Evolutionary conservation across 768 basidiomycete genomes (phyloP).

Genomic region (Auricularia cornea): DNA sequence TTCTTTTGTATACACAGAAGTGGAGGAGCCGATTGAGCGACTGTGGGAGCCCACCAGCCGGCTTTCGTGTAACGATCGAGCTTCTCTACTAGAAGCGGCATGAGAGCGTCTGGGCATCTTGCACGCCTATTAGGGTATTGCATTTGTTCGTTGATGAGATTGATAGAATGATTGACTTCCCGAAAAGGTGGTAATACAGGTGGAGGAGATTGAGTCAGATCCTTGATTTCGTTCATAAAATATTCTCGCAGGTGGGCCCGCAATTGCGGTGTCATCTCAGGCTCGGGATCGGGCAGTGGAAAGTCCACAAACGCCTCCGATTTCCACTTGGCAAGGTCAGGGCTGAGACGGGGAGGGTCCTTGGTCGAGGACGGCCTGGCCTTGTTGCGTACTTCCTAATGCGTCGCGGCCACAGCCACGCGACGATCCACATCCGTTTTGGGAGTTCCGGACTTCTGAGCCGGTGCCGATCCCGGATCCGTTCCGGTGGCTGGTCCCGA

Average conservation of each 20-base stretch:
- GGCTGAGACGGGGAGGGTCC: slow-evolving; percentile 3
- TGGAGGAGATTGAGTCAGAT: slow-evolving; percentile 8
- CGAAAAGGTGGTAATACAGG: slow-evolving; percentile 27
- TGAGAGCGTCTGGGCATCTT: slow-evolving; percentile 23
- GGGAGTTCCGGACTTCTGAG: too few relatives aligned
- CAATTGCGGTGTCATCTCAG: not conserved
- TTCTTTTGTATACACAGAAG: slow-evolving; percentile 28
- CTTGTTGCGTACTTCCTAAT: too few relatives aligned
- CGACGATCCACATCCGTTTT: too few relatives aligned
- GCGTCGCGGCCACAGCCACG: too few relatives aligned
- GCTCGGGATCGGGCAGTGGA: slow-evolving; percentile 5
- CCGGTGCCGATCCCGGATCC: too few relatives aligned
- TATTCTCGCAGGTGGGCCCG: not conserved
- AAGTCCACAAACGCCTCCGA: slow-evolving; percentile 5
- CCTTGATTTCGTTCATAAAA: not conserved
- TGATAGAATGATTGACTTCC: slow-evolving; percentile 35
- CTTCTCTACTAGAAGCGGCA: slow-evolving; percentile 25
- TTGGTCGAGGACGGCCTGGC: not conserved
- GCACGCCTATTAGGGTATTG: slow-evolving; percentile 24
- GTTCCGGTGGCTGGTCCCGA: too few relatives aligned
- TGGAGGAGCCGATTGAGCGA: slow-evolving; percentile 20
- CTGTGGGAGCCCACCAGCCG: slow-evolving; percentile 26
- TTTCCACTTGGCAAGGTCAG: slow-evolving; percentile 7
- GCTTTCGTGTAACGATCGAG: slow-evolving; percentile 22
- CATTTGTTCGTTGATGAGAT: slow-evolving; percentile 27